Evolutionary conservation across 371 early-diverging fungal genomes (phyloP).

Genomic region (Mucor sp.): DNA sequence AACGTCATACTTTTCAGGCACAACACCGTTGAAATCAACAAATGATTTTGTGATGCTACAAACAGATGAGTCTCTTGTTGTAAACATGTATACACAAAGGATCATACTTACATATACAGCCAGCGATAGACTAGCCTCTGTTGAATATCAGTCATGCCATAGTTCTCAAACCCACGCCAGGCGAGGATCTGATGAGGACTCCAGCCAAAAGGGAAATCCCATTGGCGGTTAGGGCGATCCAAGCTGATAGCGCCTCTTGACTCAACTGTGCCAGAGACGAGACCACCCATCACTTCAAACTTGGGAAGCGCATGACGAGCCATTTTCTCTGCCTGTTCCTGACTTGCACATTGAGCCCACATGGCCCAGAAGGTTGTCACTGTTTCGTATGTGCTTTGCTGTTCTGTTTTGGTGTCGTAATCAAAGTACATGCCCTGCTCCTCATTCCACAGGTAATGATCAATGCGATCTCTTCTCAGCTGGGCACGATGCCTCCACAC

Average conservation of each 20-base stretch:
- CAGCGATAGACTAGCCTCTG: slow-evolving; percentile 86
- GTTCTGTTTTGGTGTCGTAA: slow-evolving; percentile 64
- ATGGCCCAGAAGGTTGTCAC: slow-evolving; percentile 80
- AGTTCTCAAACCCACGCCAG: slow-evolving; percentile 84
- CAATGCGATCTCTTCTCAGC: slow-evolving; percentile 51
- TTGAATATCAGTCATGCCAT: slow-evolving; percentile 75
- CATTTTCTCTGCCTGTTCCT: slow-evolving; percentile 64
- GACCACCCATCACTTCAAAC: slow-evolving; percentile 84
- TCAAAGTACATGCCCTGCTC: slow-evolving; percentile 81
- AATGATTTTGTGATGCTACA: slow-evolving; percentile 84
- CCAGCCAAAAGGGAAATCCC: slow-evolving; percentile 95
- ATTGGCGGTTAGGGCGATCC: slow-evolving; percentile 88
- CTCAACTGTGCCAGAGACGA: slow-evolving; percentile 82
- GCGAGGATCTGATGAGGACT: slow-evolving; percentile 96
- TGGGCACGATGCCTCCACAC: slow-evolving; percentile 57
- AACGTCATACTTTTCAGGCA: slow-evolving; percentile 96
- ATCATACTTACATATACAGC: slow-evolving; percentile 71
- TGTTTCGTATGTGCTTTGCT: slow-evolving; percentile 69
- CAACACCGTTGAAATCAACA: slow-evolving; percentile 97
- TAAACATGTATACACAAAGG: not conserved
- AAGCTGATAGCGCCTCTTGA: slow-evolving; percentile 73
- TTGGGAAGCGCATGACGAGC: slow-evolving; percentile 36
- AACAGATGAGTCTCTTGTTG: not conserved
- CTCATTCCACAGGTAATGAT: slow-evolving; percentile 79
- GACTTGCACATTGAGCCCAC: slow-evolving; percentile 75